Conservation (phyloP, 495 filamentous ascomycete species). For the Mytilinidion resinicola region DNA sequence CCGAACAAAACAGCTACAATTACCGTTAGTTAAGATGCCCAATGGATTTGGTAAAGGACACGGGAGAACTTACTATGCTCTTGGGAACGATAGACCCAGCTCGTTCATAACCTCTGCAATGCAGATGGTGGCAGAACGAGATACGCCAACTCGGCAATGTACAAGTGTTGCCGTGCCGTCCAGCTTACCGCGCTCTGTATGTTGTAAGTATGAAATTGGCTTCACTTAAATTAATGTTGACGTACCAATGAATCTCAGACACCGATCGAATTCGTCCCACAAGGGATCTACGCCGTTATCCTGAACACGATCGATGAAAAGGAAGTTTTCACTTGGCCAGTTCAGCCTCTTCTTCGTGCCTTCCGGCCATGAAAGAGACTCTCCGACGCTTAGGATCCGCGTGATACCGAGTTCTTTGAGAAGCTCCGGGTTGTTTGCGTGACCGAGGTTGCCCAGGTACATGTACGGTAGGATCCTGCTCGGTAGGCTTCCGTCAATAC, state of each 20-base stretch:
- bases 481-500: constrained; percentile 85
- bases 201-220: background rate
- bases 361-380: constrained; percentile 72
- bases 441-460: constrained; percentile 87
- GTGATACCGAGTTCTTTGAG: constrained; percentile 72
- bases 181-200: constrained; percentile 62
- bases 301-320: constrained; percentile 77
- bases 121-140: constrained; percentile 90
- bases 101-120: constrained; percentile 95
- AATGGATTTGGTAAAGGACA: background rate
- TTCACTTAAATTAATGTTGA: constrained; percentile 4
- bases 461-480: constrained; percentile 87
- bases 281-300: constrained; percentile 95
- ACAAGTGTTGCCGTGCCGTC: constrained; percentile 83
- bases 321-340: constrained; percentile 68
- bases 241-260: constrained; percentile 87
- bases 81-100: constrained; percentile 72
- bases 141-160: constrained; percentile 94
- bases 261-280: constrained; percentile 78
- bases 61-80: constrained; percentile 65
- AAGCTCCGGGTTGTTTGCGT: constrained; percentile 87
- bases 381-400: constrained; percentile 89
- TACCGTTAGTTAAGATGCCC: background rate
- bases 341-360: constrained; percentile 48
- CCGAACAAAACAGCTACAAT: constrained; percentile 74